Conservation (phyloP, 176 grass and related monocot species). For the Ensete ventricosum region DNA sequence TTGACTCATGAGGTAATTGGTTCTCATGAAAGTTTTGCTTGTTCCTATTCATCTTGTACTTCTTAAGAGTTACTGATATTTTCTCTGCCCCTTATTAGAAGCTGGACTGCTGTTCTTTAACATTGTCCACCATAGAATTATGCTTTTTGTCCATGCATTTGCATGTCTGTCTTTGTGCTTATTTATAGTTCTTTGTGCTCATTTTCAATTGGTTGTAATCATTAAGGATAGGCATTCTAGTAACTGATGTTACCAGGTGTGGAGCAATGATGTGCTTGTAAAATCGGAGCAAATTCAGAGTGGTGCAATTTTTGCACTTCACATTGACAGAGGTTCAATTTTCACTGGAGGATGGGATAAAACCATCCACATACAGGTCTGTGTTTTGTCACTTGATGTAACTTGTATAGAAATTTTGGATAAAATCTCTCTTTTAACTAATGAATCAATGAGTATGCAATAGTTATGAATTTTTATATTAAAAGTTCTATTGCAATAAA, state of each 20-base stretch:
- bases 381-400: conserved; percentile 5
- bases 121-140: neutral
- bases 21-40: neutral
- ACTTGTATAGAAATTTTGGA: neutral
- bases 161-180: neutral
- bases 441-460: neutral
- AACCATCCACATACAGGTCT: conserved; percentile 66
- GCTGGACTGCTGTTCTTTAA: neutral
- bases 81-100: neutral
- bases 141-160: neutral
- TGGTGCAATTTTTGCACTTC: conserved; percentile 66
- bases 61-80: neutral
- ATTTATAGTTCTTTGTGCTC: neutral
- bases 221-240: neutral
- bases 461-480: neutral
- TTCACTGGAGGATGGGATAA: conserved; percentile 87
- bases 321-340: conserved; percentile 47
- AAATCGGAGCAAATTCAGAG: conserved; percentile 57
- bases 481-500: neutral
- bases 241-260: conserved; percentile 45
- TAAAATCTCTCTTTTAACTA: neutral
- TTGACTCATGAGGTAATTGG: neutral
- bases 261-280: conserved; percentile 72
- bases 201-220: neutral
- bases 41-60: neutral